phyloP scores from a whole-genome alignment of 208 protist species.

The Entamoeba dispar region DNA sequence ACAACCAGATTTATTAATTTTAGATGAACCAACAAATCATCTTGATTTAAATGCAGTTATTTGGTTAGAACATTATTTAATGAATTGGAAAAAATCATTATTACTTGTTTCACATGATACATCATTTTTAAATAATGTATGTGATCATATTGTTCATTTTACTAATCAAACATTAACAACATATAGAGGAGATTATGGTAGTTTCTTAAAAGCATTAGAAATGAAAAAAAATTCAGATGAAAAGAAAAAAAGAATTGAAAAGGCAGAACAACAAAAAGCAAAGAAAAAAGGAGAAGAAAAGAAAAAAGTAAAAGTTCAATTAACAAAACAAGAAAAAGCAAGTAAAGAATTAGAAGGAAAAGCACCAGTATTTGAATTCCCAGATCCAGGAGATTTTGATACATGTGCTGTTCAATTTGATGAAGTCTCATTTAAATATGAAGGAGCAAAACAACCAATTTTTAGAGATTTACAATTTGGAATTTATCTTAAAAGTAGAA shows the following conservation, averaged over 20 bases:
- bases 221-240: constrained; percentile 43
- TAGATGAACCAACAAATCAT: constrained; percentile 87
- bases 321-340: not conserved
- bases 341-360: not conserved
- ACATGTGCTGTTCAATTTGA: not conserved
- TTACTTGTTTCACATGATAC: constrained; percentile 49
- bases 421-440: constrained; percentile 3
- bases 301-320: not conserved
- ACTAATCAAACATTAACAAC: constrained; percentile 29
- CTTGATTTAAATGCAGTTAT: constrained; percentile 72
- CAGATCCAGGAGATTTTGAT: not conserved
- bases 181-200: constrained; percentile 42
- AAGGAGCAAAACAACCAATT: not conserved
- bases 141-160: constrained; percentile 44
- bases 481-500: not conserved
- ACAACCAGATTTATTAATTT: constrained; percentile 68
- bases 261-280: constrained; percentile 14
- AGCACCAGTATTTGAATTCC: not conserved
- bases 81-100: constrained; percentile 9
- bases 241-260: constrained; percentile 30
- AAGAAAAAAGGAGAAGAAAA: not conserved
- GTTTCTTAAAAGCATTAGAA: constrained; percentile 36
- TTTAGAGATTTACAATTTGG: not conserved
- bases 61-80: constrained; percentile 68
- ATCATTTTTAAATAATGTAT: constrained; percentile 41